Base-by-base conservation (phyloP, 2,329 filamentous ascomycete genomes). In the Calonectria ilicicola region DNA sequence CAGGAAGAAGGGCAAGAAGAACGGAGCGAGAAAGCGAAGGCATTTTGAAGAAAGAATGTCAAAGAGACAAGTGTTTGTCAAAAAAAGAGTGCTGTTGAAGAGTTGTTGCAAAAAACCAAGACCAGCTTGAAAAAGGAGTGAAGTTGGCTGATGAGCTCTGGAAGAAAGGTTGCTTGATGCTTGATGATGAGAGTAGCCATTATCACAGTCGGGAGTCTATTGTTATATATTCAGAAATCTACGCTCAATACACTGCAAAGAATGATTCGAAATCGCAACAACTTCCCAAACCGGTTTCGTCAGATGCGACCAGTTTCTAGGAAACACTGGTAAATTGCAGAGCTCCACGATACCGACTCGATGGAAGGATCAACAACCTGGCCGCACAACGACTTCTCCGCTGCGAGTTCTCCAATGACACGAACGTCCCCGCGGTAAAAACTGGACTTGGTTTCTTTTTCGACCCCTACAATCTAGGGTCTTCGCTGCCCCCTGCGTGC, bases 1-100 rank as follows among this genome's bases (percentile, higher is more conserved):
- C 72, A 56, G 73, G 70, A 7, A 80, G 74, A 63, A 75, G 70
- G 62, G 80, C 46, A 67, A 80, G 72, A 53, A 80, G 46, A 60
- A 73, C 53, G 29, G 53, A 40, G 32, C 9, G 63, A 46, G 60
- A 65, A 56, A 74, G 51, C 23, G 76, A 75, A 69, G 75, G 73
- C 77, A 80, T 51, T 15, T 60, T 29, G 60, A 72, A 51, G 23
- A 21, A 19, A 23, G 17, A 23, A 5, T 32, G 29, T n/a, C 19
- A 60, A 60, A 60, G 32, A 23, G 7, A 10, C 32, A 35, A 35
- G 17, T 40, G 35, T 26, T 26, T 5, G 49, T 29, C 8, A 32
- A 51, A 26, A 32, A 51, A 26, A 17, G 53, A 40, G 32, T 60
- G 53, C 38, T 15, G 53, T 40, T 40, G 35, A 40, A 60, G 32